Evolutionary conservation across 2,329 filamentous ascomycete species (phyloP).

Genomic region (Talaromyces sp.): DNA sequence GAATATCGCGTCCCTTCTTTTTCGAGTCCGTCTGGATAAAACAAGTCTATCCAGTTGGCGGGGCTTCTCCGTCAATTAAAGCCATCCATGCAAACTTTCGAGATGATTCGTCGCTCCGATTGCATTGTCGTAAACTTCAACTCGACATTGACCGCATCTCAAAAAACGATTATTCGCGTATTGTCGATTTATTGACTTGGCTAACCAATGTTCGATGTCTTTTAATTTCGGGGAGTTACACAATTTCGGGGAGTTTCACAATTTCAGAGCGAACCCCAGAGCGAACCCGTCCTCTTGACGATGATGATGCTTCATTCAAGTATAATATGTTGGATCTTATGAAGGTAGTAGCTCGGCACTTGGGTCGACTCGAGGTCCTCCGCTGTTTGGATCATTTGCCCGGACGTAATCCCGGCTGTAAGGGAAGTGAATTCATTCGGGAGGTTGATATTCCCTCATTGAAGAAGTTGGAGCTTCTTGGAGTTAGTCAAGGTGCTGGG

Average conservation of each 20-base stretch:
- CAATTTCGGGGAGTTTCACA: not conserved
- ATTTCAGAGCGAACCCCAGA: not conserved
- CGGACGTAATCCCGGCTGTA: not conserved
- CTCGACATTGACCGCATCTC: not conserved
- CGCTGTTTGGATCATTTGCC: not conserved
- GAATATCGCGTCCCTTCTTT: not conserved
- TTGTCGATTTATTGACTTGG: not conserved
- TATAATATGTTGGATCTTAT: not conserved
- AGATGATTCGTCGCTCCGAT: not conserved
- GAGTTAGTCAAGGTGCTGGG: not conserved
- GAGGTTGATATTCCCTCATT: not conserved
- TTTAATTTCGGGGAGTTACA: no score
- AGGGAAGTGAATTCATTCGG: not conserved
- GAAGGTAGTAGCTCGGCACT: not conserved
- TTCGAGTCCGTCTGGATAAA: not conserved
- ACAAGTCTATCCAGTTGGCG: not conserved
- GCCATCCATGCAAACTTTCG: not conserved
- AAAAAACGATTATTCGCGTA: not conserved
- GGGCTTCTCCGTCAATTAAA: not conserved
- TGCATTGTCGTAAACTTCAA: not conserved
- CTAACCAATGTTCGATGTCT: not conserved
- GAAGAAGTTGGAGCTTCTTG: not conserved
- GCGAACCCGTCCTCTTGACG: no score
- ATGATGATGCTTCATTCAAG: not conserved
- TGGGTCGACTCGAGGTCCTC: not conserved